Evolutionary conservation across 371 early-diverging fungal genomes (phyloP), one percentile per base, ranked within the genome.

Genomic region (Mortierella sp.): DNA sequence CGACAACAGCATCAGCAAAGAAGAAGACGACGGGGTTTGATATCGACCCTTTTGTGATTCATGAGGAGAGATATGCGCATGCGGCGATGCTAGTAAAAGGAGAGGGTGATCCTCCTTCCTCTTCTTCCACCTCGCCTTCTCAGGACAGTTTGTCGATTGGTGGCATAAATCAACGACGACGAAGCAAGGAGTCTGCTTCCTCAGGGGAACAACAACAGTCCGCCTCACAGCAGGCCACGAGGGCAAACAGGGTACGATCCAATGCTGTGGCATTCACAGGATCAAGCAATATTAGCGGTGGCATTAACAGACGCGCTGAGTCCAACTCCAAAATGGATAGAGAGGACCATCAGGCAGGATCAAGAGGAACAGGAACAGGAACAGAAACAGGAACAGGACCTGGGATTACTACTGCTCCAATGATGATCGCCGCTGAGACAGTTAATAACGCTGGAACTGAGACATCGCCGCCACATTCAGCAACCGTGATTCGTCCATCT

Each of bases 231-330:
- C 37, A 34, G 11, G 11, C 37, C 37, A 34, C 37, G 14, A 43
- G 43, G 30, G 44, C 52, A 6, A 42, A 31, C 42, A 44, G 58
- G 37, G 47, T 58, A 28, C 64, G 64, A 30, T 64, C 64, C n/a
- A 64, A 64, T 23, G 64, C 64, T n/a, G 44, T 57, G 19, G 26
- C 31, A 3, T 21, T n/a, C 21, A 43, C 7, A 6, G 1, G 17
- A 43, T 11, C 0, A 43, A 2, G 17, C 19, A 43, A 15, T 15
- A 14, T 14, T 37, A 14, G 14, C 37, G 9, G 6, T 14, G 37
- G 9, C 37, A 37, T 8, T 14, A 43, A n/a, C 21, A 43, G n/a
- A 7, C 15, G 24, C 15, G 21, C 12, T 28, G 28, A 48, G 9
- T 24, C 27, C 30, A 48, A n/a, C 44, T 7, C 14, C 11, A 31